Percentiles rank a stretch among this genome's conserved stretches.
phyloP scores from a whole-genome alignment of 2,329 filamentous ascomycete genomes.

The Colletotrichum sp. region DNA sequence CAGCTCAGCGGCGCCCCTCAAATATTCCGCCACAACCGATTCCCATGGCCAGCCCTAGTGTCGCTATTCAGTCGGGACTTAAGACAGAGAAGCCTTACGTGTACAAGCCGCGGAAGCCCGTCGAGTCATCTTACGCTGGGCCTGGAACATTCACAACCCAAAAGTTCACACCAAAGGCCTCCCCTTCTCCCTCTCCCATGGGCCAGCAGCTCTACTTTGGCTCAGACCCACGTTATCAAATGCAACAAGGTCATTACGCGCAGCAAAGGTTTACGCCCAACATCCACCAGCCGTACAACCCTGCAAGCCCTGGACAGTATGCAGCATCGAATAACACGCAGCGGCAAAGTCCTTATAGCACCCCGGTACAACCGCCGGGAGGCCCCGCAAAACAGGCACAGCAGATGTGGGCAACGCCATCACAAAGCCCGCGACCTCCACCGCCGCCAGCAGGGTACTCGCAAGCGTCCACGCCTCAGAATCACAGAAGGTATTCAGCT shows the following conservation, averaged over 20 bases:
- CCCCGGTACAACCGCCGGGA: slow-evolving; percentile 3
- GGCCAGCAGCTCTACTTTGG: slow-evolving; percentile 31
- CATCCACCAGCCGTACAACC: background rate
- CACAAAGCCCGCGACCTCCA: background rate
- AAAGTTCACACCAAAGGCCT: slow-evolving; percentile 35
- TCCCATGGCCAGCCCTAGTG: background rate
- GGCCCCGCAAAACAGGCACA: background rate
- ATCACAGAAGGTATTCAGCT: slow-evolving; percentile 17
- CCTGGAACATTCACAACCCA: slow-evolving; percentile 36
- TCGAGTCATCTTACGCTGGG: slow-evolving; percentile 27
- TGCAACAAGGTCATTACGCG: slow-evolving; percentile 20
- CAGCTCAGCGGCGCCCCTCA: slow-evolving; percentile 23
- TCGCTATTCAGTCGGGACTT: background rate
- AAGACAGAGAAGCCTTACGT: slow-evolving; percentile 55
- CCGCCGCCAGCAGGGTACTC: background rate
- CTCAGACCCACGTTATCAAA: slow-evolving; percentile 32
- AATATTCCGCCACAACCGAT: slow-evolving; percentile 14
- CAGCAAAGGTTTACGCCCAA: slow-evolving; percentile 29
- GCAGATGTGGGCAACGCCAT: slow-evolving; percentile 2
- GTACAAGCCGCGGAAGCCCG: slow-evolving; percentile 54
- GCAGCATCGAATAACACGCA: background rate
- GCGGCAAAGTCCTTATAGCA: background rate
- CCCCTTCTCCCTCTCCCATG: slow-evolving; percentile 28
- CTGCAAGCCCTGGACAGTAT: background rate
- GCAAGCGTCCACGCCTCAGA: slow-evolving; percentile 12